phyloP scores from a whole-genome alignment of 805 yeast species.

The Yamadazyma tumulicola region DNA sequence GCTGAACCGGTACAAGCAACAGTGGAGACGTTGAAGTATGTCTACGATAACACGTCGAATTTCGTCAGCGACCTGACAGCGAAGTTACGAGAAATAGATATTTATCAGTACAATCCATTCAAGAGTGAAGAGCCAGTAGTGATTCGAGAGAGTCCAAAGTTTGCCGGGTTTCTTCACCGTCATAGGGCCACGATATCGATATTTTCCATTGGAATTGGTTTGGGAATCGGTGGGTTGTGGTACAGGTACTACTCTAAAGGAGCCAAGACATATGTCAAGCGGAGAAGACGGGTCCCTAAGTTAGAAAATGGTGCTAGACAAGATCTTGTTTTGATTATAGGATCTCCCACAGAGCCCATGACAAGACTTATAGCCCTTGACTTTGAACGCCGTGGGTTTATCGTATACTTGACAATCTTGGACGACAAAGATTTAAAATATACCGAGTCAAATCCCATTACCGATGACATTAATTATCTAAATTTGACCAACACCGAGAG shows the following conservation, averaged over 20 bases:
- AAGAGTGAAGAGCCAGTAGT: neutral
- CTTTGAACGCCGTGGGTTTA: constrained; percentile 74
- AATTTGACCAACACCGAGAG: constrained; percentile 47
- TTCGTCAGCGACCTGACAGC: constrained; percentile 22
- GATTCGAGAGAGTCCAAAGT: neutral
- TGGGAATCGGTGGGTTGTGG: constrained; percentile 15
- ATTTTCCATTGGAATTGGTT: constrained; percentile 26
- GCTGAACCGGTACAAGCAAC: constrained; percentile 45
- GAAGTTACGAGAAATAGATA: constrained; percentile 14
- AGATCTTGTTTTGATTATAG: constrained; percentile 72
- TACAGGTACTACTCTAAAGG: neutral
- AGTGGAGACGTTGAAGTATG: constrained; percentile 22
- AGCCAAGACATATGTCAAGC: neutral
- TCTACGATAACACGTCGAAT: constrained; percentile 18
- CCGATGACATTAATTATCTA: constrained; percentile 67
- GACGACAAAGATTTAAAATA: constrained; percentile 54
- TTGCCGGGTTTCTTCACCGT: neutral
- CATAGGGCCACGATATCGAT: constrained; percentile 13
- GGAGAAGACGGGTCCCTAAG: constrained; percentile 55
- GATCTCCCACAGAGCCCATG: constrained; percentile 73
- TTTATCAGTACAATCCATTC: constrained; percentile 12
- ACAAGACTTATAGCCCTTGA: constrained; percentile 69
- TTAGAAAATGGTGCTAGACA: constrained; percentile 67
- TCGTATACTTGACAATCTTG: constrained; percentile 73
- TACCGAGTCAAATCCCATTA: constrained; percentile 52